phyloP scores from a whole-genome alignment of 345 rosid genomes.

The Eucalyptus camaldulensis region DNA sequence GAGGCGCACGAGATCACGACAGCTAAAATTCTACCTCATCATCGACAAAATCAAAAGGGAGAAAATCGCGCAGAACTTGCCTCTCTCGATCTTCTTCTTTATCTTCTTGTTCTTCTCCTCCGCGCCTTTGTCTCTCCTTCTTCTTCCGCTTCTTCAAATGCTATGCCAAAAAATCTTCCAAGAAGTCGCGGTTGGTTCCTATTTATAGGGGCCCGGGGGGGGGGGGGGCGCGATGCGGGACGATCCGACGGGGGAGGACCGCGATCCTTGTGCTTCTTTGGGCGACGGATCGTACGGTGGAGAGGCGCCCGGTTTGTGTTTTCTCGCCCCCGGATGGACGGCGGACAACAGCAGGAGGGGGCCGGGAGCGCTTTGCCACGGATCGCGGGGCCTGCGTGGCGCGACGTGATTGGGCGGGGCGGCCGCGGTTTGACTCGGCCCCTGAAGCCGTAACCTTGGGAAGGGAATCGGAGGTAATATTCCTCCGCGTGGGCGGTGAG shows the following conservation, averaged over 20 bases:
- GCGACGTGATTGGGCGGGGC: slow-evolving; percentile 6
- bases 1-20: background rate
- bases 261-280: slow-evolving; percentile 47
- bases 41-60: background rate
- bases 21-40: background rate
- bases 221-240: background rate
- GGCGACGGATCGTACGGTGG: slow-evolving; percentile 25
- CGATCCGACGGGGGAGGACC: slow-evolving; percentile 19
- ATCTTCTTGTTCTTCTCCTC: background rate
- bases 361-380: slow-evolving; percentile 3
- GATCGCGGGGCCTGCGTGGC: slow-evolving; percentile 12
- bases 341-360: slow-evolving; percentile 11
- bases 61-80: rapidly evolving
- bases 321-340: slow-evolving; percentile 17
- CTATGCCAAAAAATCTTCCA: background rate
- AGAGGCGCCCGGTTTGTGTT: slow-evolving; percentile 30
- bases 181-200: rapidly evolving
- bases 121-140: background rate
- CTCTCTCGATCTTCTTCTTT: background rate
- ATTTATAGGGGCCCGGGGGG: background rate
- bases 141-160: background rate
- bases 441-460: background rate
- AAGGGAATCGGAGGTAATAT: background rate
- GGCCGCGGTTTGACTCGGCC: background rate
- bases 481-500: background rate